Percentiles rank a stretch among this genome's conserved stretches.
These are phyloP conservation scores for Lipomyces oligophaga DNA, from an alignment of 805 yeast species.

Conservation along the genomic window DNA sequence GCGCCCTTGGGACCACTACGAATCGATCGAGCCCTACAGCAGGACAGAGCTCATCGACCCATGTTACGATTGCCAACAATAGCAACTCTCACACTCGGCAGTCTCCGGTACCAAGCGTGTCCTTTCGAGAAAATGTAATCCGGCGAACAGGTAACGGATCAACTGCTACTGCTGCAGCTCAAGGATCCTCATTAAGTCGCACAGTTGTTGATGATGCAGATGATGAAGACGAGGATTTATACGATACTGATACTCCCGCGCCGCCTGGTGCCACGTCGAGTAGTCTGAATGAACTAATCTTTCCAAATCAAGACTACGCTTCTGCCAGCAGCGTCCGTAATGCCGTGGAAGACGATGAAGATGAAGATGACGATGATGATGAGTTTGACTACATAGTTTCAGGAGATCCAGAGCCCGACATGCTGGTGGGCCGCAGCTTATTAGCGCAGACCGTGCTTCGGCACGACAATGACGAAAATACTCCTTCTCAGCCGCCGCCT, in stretches of 20 bases:
- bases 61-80: neutral
- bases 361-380: slow-evolving; percentile 28
- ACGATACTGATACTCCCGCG: neutral
- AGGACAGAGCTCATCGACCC: neutral
- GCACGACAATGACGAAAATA: neutral
- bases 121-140: slow-evolving; percentile 17
- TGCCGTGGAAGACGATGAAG: slow-evolving; percentile 11
- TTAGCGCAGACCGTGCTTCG: neutral
- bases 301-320: neutral
- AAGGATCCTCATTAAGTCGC: slow-evolving; percentile 3
- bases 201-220: neutral
- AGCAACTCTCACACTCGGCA: neutral
- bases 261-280: neutral
- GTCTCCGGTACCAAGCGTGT: slow-evolving; percentile 24
- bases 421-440: slow-evolving; percentile 8
- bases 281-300: neutral
- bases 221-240: neutral
- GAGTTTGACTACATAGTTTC: slow-evolving; percentile 17
- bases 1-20: neutral
- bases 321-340: neutral
- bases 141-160: slow-evolving; percentile 6
- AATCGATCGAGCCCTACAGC: neutral
- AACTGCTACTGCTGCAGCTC: slow-evolving; percentile 1
- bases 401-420: slow-evolving; percentile 8
- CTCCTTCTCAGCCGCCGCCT: slow-evolving; percentile 38